A percentile compares a stretch with the other conserved stretches of the same genome.
phyloP scores from a whole-genome alignment of 176 grass and related monocot species.

The Ensete ventricosum region DNA sequence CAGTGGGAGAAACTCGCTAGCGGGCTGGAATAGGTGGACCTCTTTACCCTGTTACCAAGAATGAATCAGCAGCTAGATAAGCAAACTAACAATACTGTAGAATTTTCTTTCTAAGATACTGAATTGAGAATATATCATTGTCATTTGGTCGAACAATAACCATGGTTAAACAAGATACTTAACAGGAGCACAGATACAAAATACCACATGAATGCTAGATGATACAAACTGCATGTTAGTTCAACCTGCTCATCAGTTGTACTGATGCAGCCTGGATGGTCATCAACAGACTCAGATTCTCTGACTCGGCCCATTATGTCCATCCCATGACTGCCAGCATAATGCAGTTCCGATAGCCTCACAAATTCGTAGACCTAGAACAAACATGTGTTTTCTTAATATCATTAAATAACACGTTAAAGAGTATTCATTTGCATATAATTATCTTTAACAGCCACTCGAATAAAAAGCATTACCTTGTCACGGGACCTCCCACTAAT shows the following conservation, averaged over 20 bases:
- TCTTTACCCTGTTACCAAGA: conserved; percentile 37
- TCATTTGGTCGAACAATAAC: too few relatives aligned
- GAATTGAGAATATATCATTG: too few relatives aligned
- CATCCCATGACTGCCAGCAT: conserved; percentile 98
- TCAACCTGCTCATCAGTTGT: conserved; percentile 31
- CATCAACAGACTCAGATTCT: conserved; percentile 23
- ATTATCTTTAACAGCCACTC: neutral
- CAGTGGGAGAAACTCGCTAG: conserved; percentile 73
- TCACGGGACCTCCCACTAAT: conserved; percentile 89
- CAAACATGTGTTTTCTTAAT: neutral
- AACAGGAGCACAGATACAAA: too few relatives aligned
- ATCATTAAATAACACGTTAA: neutral
- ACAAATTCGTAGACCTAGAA: conserved; percentile 81
- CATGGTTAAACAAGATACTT: neutral
- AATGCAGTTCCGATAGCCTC: conserved; percentile 72
- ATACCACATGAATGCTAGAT: neutral
- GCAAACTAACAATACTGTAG: too few relatives aligned
- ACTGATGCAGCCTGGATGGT: conserved; percentile 1
- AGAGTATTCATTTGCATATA: neutral
- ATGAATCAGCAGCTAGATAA: neutral
- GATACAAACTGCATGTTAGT: neutral
- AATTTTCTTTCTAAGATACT: too few relatives aligned
- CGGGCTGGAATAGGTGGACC: conserved; percentile 82
- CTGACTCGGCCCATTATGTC: conserved; percentile 63
- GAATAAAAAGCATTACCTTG: conserved; percentile 39